Conservation (phyloP, 1,284 basidiomycete genomes). For the Laetiporus sulphureus region DNA sequence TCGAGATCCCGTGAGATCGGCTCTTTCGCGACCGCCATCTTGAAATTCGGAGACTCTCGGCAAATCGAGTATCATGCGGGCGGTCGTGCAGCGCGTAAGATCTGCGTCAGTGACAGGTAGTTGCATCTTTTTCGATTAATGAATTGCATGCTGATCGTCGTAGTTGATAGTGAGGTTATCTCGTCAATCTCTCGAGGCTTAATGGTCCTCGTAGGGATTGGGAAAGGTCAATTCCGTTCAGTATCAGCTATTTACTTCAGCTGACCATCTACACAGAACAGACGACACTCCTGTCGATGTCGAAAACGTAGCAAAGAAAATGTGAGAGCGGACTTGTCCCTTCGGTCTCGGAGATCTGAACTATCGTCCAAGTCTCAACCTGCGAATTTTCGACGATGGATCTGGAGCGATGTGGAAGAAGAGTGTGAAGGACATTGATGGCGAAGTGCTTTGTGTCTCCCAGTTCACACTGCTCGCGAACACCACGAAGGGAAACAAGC, state of each 20-base stretch:
- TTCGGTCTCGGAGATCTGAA: background rate
- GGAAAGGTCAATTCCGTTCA: conserved; percentile 47
- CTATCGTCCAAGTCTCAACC: conserved; percentile 42
- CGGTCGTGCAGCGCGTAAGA: conserved; percentile 70
- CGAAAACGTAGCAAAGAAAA: conserved; percentile 69
- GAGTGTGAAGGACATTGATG: conserved; percentile 78
- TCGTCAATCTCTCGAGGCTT: conserved; percentile 79
- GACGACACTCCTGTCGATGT: conserved; percentile 77
- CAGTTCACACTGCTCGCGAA: conserved; percentile 90
- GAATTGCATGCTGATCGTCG: background rate
- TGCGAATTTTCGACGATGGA: conserved; percentile 69
- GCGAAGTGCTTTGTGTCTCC: conserved; percentile 85
- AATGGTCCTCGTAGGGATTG: conserved; percentile 86
- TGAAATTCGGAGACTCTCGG: background rate
- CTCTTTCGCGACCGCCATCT: too few relatives aligned
- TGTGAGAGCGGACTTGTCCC: conserved; percentile 36
- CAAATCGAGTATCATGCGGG: conserved; percentile 53
- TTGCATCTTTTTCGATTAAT: background rate
- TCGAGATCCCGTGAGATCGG: background rate
- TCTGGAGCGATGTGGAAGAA: conserved; percentile 70
- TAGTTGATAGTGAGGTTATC: conserved; percentile 67
- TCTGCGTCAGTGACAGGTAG: conserved; percentile 70
- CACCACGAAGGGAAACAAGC: conserved; percentile 81
- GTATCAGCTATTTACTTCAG: conserved; percentile 16
- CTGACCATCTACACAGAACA: conserved; percentile 27